Evolutionary conservation across 176 grass and related monocot species (phyloP).

Genomic region (Guadua angustifolia): DNA sequence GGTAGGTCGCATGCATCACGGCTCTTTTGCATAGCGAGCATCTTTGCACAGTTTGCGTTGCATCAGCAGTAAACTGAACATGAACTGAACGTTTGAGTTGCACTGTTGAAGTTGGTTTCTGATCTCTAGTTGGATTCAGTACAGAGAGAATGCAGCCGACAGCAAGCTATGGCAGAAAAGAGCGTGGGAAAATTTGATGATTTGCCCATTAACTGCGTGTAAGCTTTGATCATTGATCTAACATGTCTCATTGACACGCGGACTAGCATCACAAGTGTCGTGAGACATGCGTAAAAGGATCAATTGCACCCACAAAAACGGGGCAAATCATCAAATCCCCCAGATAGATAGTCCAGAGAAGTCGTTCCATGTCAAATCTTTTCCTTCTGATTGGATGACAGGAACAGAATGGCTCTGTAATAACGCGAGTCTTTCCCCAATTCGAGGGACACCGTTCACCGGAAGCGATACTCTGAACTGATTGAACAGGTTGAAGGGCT

Average conservation of each 20-base stretch:
- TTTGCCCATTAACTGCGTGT: conserved; percentile 14
- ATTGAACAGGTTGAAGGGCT: too few species aligned
- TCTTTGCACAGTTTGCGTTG: neutral
- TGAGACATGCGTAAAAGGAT: too few species aligned
- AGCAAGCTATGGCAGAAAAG: neutral
- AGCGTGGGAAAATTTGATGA: too few species aligned
- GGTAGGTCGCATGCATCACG: neutral
- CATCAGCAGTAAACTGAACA: neutral
- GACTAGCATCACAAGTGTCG: too few species aligned
- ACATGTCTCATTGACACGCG: too few species aligned
- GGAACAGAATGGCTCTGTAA: too few species aligned
- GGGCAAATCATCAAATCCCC: too few species aligned
- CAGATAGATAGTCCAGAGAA: neutral
- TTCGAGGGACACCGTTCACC: too few species aligned
- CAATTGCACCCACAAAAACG: too few species aligned
- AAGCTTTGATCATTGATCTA: too few species aligned
- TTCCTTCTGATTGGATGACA: neutral
- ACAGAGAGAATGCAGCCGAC: neutral
- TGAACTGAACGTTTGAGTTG: neutral
- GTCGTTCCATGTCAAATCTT: neutral
- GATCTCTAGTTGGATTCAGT: neutral
- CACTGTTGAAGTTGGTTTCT: neutral
- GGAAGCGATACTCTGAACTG: too few species aligned
- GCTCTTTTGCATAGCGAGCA: neutral
- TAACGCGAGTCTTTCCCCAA: too few species aligned